A percentile compares a stretch with the other conserved stretches of the same genome.
Conservation (phyloP, 257 asterid species). For the Striga asiatica region DNA sequence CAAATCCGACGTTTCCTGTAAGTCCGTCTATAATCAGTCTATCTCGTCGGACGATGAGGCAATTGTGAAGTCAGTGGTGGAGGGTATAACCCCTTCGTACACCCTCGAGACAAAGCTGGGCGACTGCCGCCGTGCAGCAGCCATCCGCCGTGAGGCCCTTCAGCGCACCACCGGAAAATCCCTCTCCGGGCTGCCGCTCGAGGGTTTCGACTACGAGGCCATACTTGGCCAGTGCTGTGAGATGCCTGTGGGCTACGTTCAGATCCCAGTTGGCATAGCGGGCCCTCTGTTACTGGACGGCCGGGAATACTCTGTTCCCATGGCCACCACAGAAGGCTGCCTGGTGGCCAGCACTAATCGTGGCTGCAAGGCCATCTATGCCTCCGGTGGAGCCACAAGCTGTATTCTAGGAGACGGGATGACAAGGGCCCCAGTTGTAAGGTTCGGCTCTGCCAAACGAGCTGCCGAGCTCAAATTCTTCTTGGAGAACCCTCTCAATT, state of each 20-base stretch:
- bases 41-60: slow-evolving; percentile 18
- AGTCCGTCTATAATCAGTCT: not conserved
- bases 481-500: slow-evolving; percentile 28
- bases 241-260: slow-evolving; percentile 36
- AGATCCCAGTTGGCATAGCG: slow-evolving; percentile 35
- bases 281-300: slow-evolving; percentile 34
- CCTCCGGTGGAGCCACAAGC: slow-evolving; percentile 30
- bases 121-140: slow-evolving; percentile 28
- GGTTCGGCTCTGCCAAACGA: slow-evolving; percentile 24
- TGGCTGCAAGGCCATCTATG: slow-evolving; percentile 35
- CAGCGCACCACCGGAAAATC: slow-evolving; percentile 33
- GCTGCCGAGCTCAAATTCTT: slow-evolving; percentile 26
- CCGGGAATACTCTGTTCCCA: slow-evolving; percentile 25
- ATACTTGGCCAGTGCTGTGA: slow-evolving; percentile 40
- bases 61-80: slow-evolving; percentile 25
- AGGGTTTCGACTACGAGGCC: slow-evolving; percentile 28
- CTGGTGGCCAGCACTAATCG: slow-evolving; percentile 38
- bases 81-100: slow-evolving; percentile 25
- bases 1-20: not conserved
- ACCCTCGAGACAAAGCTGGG: slow-evolving; percentile 33
- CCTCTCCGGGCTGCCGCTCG: slow-evolving; percentile 24
- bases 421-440: slow-evolving; percentile 35
- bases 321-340: slow-evolving; percentile 43
- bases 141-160: slow-evolving; percentile 35
- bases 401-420: slow-evolving; percentile 20